Conservation (phyloP, 2,329 filamentous ascomycete genomes). For the Pestalotiopsis sp. region DNA sequence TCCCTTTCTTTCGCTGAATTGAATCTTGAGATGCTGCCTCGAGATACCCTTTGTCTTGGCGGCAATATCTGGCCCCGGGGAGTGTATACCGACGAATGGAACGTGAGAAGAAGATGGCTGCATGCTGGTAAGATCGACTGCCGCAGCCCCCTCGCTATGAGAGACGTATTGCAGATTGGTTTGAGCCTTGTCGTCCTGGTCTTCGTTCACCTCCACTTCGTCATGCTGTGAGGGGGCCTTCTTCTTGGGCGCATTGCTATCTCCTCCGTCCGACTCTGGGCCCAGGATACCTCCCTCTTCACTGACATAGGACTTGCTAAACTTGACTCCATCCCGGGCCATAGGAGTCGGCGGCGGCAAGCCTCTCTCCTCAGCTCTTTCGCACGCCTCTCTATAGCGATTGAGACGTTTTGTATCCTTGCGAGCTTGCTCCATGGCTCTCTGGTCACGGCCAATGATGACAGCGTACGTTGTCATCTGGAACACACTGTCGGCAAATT, state of each 20-base stretch:
- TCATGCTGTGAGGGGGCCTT: constrained; percentile 49
- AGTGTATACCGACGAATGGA: constrained; percentile 73
- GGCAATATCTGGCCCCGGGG: constrained; percentile 63
- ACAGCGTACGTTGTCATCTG: constrained; percentile 78
- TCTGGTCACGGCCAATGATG: constrained; percentile 72
- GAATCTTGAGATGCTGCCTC: constrained; percentile 72
- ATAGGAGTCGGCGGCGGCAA: constrained; percentile 55
- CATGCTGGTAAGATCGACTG: constrained; percentile 61
- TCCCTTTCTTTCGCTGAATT: constrained; percentile 64
- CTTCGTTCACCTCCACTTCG: constrained; percentile 38
- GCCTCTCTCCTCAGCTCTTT: constrained; percentile 50
- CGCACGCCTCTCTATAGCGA: constrained; percentile 44
- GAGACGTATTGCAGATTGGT: constrained; percentile 63
- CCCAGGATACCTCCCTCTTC: constrained; percentile 71
- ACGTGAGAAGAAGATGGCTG: constrained; percentile 64
- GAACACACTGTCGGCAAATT: constrained; percentile 76
- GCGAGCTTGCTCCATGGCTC: constrained; percentile 57
- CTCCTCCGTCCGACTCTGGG: constrained; percentile 61
- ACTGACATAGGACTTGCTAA: constrained; percentile 68
- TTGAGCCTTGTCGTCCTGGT: constrained; percentile 46
- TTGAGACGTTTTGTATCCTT: constrained; percentile 52
- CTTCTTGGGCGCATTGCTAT: constrained; percentile 42
- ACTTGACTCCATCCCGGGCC: constrained; percentile 54
- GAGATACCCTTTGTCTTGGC: constrained; percentile 73
- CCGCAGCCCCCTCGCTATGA: constrained; percentile 60